A percentile compares a stretch with the other conserved stretches of the same genome.
Conservation (phyloP, 2,329 filamentous ascomycete species). For the Biscogniauxia marginata region DNA sequence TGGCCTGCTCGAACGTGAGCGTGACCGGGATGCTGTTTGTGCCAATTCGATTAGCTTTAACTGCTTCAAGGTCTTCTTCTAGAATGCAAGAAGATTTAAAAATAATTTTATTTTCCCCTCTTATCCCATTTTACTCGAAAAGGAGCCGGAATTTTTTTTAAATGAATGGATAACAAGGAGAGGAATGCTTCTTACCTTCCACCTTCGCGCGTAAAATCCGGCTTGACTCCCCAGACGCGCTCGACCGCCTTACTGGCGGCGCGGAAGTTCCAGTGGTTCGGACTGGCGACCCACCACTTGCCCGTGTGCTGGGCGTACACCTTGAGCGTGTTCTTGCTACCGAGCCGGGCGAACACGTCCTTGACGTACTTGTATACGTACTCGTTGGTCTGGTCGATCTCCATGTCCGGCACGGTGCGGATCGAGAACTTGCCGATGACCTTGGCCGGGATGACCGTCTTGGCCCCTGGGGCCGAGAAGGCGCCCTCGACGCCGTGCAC, state of each 20-base stretch:
- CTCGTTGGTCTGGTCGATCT: constrained; percentile 83
- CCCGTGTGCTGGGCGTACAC: constrained; percentile 83
- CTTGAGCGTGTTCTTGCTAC: constrained; percentile 88
- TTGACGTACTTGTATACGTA: constrained; percentile 82
- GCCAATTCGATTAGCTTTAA: not conserved
- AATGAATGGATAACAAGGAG: not conserved
- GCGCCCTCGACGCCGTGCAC: constrained; percentile 94
- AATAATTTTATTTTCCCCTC: not conserved
- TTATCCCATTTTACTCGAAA: too few species aligned
- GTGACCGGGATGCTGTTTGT: constrained; percentile 83
- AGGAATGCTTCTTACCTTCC: constrained; percentile 60
- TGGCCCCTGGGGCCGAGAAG: constrained; percentile 88
- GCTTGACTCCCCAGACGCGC: constrained; percentile 88
- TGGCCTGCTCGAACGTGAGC: constrained; percentile 94
- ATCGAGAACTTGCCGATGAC: constrained; percentile 98
- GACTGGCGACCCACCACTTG: constrained; percentile 98
- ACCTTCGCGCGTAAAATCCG: constrained; percentile 94
- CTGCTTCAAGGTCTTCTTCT: too few species aligned
- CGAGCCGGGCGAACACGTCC: constrained; percentile 79
- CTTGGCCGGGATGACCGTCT: constrained; percentile 98
- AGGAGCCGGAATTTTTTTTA: not conserved
- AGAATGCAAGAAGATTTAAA: too few species aligned
- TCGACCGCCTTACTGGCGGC: constrained; percentile 95
- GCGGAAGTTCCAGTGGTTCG: constrained; percentile 98
- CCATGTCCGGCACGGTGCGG: constrained; percentile 96